A percentile compares a stretch with the other conserved stretches of the same genome.
phyloP scores from a whole-genome alignment of 2,329 filamentous ascomycete genomes.

The Alternaria rosae region DNA sequence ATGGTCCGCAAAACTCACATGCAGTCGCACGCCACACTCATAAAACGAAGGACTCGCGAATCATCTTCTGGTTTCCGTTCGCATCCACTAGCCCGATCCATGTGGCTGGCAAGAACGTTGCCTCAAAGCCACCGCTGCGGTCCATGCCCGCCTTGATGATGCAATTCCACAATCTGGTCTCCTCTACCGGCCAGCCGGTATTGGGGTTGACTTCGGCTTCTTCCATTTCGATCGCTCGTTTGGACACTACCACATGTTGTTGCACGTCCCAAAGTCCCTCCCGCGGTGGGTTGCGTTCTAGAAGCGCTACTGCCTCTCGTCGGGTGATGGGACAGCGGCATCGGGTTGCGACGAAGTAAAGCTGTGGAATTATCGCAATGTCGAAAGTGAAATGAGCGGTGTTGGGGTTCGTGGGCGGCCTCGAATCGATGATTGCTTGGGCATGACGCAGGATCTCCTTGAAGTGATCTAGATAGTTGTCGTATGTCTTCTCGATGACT shows the following conservation, averaged over 20 bases:
- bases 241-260: constrained; percentile 23
- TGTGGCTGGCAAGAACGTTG: constrained; percentile 1
- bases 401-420: constrained; percentile 1
- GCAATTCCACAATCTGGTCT: constrained; percentile 22
- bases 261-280: constrained; percentile 33
- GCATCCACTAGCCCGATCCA: constrained; percentile 5
- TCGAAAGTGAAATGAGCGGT: constrained; percentile 32
- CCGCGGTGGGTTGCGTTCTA: constrained; percentile 26
- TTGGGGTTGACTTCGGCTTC: constrained; percentile 24
- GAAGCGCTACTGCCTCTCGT: constrained; percentile 27
- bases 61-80: constrained; percentile 9
- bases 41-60: constrained; percentile 19
- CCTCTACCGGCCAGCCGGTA: constrained; percentile 28
- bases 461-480: constrained; percentile 26
- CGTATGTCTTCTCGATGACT: constrained; percentile 16
- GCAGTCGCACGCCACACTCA: neutral
- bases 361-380: constrained; percentile 22
- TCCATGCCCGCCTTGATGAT: constrained; percentile 28
- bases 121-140: constrained; percentile 23
- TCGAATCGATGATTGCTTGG: constrained; percentile 25
- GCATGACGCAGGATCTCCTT: constrained; percentile 26
- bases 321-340: constrained; percentile 33
- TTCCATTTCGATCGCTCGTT: constrained; percentile 31
- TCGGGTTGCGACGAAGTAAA: constrained; percentile 19
- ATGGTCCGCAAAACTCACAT: neutral